These are phyloP conservation scores for Daldinia bambusicola DNA, from an alignment of 495 filamentous ascomycete species.

Conservation along the genomic window DNA sequence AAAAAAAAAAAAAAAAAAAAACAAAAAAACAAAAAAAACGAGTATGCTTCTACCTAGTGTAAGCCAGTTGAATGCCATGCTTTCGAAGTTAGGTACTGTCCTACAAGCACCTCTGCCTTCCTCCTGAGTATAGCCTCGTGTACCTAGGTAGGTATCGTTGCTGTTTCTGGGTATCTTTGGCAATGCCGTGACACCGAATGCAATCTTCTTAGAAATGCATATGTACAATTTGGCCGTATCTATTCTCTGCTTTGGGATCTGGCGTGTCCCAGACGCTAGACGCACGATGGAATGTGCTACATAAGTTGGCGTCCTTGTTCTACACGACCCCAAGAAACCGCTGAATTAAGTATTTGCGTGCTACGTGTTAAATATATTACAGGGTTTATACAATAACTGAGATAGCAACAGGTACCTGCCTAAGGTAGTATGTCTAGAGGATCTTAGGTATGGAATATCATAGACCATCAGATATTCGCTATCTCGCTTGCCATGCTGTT, in stretches of 20 bases:
- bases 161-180: slow-evolving; percentile 40
- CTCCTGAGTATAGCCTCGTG: slow-evolving; percentile 15
- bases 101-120: slow-evolving; percentile 12
- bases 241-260: slow-evolving; percentile 12
- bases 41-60: neutral
- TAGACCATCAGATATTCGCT: neutral
- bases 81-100: slow-evolving; percentile 22
- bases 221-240: slow-evolving; percentile 13
- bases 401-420: neutral
- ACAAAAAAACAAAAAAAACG: too few species aligned
- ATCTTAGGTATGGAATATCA: neutral
- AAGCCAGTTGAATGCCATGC: neutral
- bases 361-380: neutral
- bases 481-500: too few species aligned
- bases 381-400: neutral
- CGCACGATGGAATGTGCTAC: slow-evolving; percentile 16
- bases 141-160: slow-evolving; percentile 6
- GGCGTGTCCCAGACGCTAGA: slow-evolving; percentile 27
- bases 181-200: slow-evolving; percentile 27
- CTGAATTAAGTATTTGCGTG: slow-evolving; percentile 13
- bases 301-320: neutral
- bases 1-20: too few species aligned
- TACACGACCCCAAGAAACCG: slow-evolving; percentile 12
- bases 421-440: neutral
- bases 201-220: slow-evolving; percentile 18